Conservation (phyloP, 352 stramenopile species). For the Phytopythium helicoides region DNA sequence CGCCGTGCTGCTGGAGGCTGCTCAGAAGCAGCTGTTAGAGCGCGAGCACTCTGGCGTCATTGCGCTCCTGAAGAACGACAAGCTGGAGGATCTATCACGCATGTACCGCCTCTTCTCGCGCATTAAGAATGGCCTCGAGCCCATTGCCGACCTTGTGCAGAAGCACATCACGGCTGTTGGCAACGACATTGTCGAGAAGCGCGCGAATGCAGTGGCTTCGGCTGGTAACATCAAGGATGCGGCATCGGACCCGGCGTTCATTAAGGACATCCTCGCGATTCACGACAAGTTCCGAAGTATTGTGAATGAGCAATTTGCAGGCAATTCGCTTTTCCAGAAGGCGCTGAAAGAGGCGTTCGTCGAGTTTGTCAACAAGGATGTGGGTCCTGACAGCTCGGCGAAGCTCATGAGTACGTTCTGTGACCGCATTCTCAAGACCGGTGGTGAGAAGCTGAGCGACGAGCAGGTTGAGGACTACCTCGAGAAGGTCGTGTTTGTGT, state of each 20-base stretch:
- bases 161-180: conserved; percentile 93
- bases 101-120: conserved; percentile 98
- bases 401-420: conserved; percentile 99
- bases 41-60: conserved; percentile 97
- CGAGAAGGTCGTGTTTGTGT: conserved; percentile 98
- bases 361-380: conserved; percentile 99
- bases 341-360: conserved; percentile 99
- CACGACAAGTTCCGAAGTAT: conserved; percentile 98
- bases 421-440: conserved; percentile 98
- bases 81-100: conserved; percentile 94
- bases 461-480: conserved; percentile 96
- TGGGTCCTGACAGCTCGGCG: conserved; percentile 96
- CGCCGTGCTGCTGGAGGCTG: conserved; percentile 92
- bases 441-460: conserved; percentile 97
- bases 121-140: conserved; percentile 95
- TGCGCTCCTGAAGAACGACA: conserved; percentile 96
- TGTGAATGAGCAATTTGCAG: conserved; percentile 96
- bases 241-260: conserved; percentile 93
- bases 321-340: conserved; percentile 98
- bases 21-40: conserved; percentile 96
- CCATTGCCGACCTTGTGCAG: conserved; percentile 96
- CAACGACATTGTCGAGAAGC: conserved; percentile 87
- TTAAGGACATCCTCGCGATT: conserved; percentile 97
- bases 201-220: conserved; percentile 84
- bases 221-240: conserved; percentile 90